Evolutionary conservation across 1,139 yeast genomes (phyloP).

Genomic region (Kurtzmaniella natalensis): DNA sequence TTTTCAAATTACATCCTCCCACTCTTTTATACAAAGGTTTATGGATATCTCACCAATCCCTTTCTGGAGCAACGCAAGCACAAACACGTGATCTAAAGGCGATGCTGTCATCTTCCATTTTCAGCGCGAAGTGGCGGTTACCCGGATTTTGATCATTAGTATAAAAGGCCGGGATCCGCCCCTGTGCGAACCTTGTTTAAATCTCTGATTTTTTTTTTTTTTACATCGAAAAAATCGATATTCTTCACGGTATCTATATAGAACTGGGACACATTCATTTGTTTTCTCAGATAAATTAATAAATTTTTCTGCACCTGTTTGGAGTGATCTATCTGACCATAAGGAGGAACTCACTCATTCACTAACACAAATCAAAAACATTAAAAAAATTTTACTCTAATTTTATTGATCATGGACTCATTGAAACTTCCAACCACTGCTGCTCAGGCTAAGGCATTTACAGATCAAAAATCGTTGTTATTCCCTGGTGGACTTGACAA

Average conservation of each 20-base stretch:
- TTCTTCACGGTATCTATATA: conserved; percentile 3
- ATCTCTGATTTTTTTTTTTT: conserved; percentile 5
- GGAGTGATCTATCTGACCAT: too few relatives aligned
- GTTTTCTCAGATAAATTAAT: conserved; percentile 30
- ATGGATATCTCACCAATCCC: too few relatives aligned
- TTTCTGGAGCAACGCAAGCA: too few relatives aligned
- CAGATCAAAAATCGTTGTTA: conserved; percentile 62
- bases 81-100: neutral
- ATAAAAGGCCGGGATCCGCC: conserved; percentile 21
- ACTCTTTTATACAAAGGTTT: too few relatives aligned
- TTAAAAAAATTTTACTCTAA: neutral
- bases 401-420: conserved; percentile 51
- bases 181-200: conserved; percentile 8
- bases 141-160: conserved; percentile 25
- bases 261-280: conserved; percentile 41
- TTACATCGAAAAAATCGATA: conserved; percentile 1
- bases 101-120: conserved; percentile 1
- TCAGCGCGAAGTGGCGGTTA: conserved; percentile 12
- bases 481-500: conserved; percentile 50
- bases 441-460: conserved; percentile 74
- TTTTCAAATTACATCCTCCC: too few relatives aligned
- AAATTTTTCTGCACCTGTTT: too few relatives aligned
- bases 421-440: conserved; percentile 75
- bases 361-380: conserved; percentile 1
- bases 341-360: too few relatives aligned